A percentile compares a stretch with the other conserved stretches of the same genome.
Conservation (phyloP, 2,329 filamentous ascomycete species). For the Sphaerulina musiva region DNA sequence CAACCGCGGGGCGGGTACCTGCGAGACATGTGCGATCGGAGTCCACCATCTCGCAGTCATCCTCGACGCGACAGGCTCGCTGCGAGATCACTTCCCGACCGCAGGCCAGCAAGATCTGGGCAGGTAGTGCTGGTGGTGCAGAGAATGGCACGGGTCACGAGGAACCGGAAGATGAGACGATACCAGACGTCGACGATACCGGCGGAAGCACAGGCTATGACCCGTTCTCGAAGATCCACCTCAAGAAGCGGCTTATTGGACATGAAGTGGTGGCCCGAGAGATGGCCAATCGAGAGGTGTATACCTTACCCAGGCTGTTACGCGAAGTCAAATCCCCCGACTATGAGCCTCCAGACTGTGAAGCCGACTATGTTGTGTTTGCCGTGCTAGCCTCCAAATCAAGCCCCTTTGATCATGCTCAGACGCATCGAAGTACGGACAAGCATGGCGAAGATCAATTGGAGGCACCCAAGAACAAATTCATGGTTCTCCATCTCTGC, state of each 20-base stretch:
- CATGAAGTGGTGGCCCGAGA: slow-evolving; percentile 74
- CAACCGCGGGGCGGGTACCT: not conserved
- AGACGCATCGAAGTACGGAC: slow-evolving; percentile 40
- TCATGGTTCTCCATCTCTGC: slow-evolving; percentile 83
- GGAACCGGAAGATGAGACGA: slow-evolving; percentile 16
- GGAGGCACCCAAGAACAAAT: slow-evolving; percentile 60
- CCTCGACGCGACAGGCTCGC: slow-evolving; percentile 12
- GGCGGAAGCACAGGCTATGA: slow-evolving; percentile 58
- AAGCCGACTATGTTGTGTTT: slow-evolving; percentile 84
- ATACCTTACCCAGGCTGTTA: slow-evolving; percentile 73
- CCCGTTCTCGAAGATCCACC: slow-evolving; percentile 75
- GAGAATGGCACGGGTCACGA: slow-evolving; percentile 18
- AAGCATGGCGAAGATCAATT: slow-evolving; percentile 46
- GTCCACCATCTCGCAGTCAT: slow-evolving; percentile 9
- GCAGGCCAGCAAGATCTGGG: slow-evolving; percentile 9
- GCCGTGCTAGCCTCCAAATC: slow-evolving; percentile 86
- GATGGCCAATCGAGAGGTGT: slow-evolving; percentile 68
- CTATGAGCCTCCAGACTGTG: slow-evolving; percentile 72
- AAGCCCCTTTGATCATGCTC: slow-evolving; percentile 60
- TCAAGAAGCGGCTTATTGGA: slow-evolving; percentile 75
- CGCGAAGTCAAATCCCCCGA: slow-evolving; percentile 74
- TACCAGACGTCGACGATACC: slow-evolving; percentile 12
- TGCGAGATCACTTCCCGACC: not conserved
- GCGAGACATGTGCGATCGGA: not conserved
- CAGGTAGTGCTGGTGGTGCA: slow-evolving; percentile 6